These are phyloP conservation scores for Trichopus zeylanicus DNA, from an alignment of 116 monocot species.

Conservation along the genomic window DNA sequence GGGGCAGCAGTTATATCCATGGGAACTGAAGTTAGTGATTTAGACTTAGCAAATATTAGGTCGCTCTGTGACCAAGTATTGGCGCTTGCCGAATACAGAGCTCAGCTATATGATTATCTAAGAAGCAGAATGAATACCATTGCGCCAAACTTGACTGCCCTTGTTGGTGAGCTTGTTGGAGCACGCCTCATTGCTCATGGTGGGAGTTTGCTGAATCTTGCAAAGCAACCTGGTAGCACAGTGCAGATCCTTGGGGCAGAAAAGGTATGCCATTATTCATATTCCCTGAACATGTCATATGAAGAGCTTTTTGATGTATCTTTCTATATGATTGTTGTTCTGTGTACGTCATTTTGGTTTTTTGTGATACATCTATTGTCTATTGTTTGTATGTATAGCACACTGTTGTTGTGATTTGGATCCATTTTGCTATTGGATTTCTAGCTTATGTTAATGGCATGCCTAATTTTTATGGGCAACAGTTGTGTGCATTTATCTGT, in stretches of 20 bases:
- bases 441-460: no score
- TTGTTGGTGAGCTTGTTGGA: constrained; percentile 97
- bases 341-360: no score
- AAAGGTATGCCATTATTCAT: constrained; percentile 47
- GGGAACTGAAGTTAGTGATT: constrained; percentile 93
- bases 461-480: no score
- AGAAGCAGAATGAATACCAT: constrained; percentile 93
- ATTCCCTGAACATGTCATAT: background rate
- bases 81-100: constrained; percentile 85
- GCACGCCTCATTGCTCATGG: constrained; percentile 97
- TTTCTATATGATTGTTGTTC: no score
- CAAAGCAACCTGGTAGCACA: constrained; percentile 96
- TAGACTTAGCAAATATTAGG: constrained; percentile 74
- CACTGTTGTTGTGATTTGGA: no score
- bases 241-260: constrained; percentile 99
- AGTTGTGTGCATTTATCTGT: no score
- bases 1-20: constrained; percentile 85
- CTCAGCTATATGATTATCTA: constrained; percentile 79
- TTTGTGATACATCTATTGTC: no score
- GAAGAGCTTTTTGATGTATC: no score
- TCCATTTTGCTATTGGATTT: no score
- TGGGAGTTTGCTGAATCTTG: constrained; percentile 84
- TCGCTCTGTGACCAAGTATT: constrained; percentile 90
- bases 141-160: constrained; percentile 90
- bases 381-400: no score